These are phyloP conservation scores for Drechslerella stenobrocha DNA, from an alignment of 2,329 filamentous ascomycete genomes.

Conservation along the genomic window DNA sequence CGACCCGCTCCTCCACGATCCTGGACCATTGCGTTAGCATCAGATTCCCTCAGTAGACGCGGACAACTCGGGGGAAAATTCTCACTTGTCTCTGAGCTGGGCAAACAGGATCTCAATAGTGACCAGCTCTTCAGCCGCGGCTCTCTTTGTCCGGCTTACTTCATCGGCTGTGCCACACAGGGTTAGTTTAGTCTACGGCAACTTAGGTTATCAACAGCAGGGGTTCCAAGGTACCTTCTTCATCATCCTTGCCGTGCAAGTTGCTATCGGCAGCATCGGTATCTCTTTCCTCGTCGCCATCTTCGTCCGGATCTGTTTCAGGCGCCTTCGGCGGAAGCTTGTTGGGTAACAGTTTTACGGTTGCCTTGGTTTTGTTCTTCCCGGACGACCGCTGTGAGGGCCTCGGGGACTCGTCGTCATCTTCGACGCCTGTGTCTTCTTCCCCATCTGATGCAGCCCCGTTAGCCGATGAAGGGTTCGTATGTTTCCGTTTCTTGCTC, in stretches of 20 bases:
- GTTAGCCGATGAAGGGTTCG: constrained; percentile 27
- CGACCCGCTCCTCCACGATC: constrained; percentile 83
- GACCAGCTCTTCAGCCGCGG: constrained; percentile 76
- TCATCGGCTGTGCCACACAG: constrained; percentile 51
- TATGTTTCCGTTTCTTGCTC: constrained; percentile 11
- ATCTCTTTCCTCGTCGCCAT: constrained; percentile 57
- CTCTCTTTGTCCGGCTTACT: constrained; percentile 74
- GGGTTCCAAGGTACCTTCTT: constrained; percentile 59
- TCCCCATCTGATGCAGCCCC: constrained; percentile 29
- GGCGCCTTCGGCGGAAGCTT: constrained; percentile 26
- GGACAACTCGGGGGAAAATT: not conserved
- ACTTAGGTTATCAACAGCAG: constrained; percentile 46
- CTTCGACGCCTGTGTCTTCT: constrained; percentile 30
- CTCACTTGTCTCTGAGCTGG: constrained; percentile 70
- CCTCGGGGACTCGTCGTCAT: constrained; percentile 36
- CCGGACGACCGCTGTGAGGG: constrained; percentile 26
- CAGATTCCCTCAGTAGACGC: constrained; percentile 43
- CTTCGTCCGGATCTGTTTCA: constrained; percentile 58
- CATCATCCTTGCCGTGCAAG: constrained; percentile 26
- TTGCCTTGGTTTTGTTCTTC: constrained; percentile 31
- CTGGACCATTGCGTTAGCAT: constrained; percentile 58
- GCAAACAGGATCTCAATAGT: constrained; percentile 87
- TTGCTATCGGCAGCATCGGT: constrained; percentile 36
- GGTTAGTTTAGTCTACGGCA: constrained; percentile 61
- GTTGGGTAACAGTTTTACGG: constrained; percentile 48